Evolutionary conservation across 345 rosid genomes (phyloP).

Genomic region (Eutrema japonicum): DNA sequence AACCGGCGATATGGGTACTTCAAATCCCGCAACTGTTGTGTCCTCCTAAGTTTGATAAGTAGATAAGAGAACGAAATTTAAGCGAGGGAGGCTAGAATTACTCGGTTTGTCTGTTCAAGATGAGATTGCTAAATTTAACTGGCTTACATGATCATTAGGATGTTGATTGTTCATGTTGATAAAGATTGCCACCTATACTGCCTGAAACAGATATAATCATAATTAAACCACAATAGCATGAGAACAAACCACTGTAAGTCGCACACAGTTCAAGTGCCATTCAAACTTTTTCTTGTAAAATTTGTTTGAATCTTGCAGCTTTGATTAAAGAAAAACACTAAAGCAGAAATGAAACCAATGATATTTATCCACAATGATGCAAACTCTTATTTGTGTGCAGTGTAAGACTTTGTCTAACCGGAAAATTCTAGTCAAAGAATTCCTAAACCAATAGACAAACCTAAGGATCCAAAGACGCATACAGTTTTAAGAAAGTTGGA

Average conservation of each 20-base stretch:
- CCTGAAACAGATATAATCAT: constrained; percentile 30
- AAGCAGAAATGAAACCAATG: neutral
- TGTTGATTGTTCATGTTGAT: constrained; percentile 65
- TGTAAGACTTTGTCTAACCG: neutral
- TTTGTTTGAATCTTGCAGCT: neutral
- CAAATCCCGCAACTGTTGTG: constrained; percentile 81
- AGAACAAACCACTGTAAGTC: neutral
- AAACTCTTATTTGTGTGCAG: constrained; percentile 4
- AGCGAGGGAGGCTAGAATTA: neutral
- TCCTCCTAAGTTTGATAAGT: constrained; percentile 59
- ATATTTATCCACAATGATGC: neutral
- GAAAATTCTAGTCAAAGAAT: neutral
- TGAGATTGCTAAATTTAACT: neutral
- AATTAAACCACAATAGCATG: neutral
- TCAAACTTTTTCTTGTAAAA: no score
- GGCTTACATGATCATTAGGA: constrained; percentile 60
- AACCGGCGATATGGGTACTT: constrained; percentile 87
- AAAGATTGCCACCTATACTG: constrained; percentile 16
- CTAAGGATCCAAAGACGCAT: constrained; percentile 17
- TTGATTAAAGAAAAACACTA: neutral
- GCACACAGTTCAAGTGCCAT: no score
- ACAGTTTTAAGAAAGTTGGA: constrained; percentile 3
- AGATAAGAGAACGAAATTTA: neutral
- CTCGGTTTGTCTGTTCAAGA: neutral
- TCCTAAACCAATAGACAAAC: neutral